Evolutionary conservation across 2,329 filamentous ascomycete species (phyloP), one percentile per base, ranked within the genome.

Genomic region (Aspergillus aculeatinus): DNA sequence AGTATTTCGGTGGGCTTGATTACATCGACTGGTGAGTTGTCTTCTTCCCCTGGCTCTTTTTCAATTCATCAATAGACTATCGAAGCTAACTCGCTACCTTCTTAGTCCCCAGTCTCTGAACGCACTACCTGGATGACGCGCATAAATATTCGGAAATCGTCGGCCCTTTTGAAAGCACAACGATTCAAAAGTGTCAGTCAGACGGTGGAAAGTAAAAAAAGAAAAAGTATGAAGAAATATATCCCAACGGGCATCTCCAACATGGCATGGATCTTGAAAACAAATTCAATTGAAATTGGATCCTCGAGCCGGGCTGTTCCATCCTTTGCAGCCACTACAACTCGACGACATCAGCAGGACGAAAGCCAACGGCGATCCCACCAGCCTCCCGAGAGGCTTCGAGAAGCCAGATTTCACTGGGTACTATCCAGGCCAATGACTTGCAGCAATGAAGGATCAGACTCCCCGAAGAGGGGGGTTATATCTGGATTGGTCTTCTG

Each of bases 1-100:
- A 81, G 65, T 80, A 79, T 58, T 82, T 82, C 60, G 78, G 72
- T 65, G 77, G 77, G 57, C 75, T 82, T 65, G 79, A 82, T 63
- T 82, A 79, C 68, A 78, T 81, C 61, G 70, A 80, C 59, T 68
- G 72, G 72, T 77, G 65, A 76, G 72, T 74, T 51, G 16, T 51
- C 27, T 49, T 29, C 3, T 39, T 16, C 31, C 5, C n/a, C 25
- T 9, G 23, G 16, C 10, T n/a, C 10, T 19, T 16, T 25, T 14
- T 4, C 5, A 23, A 29, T 16, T 7, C 5, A 12, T 35, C 33
- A 14, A 35, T 35, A 7, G 42, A 61, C 3, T 55, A 35, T 57
- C 27, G 19, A 33, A 49, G n/a, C 51, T 63, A 52, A 63, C 48
- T 33, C 4, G 23, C 14, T 44, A 33, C 6, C 6, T 35, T 29